Base-by-base conservation (phyloP, 164 flowering plant genomes). In the Nymphaea colorata region DNA sequence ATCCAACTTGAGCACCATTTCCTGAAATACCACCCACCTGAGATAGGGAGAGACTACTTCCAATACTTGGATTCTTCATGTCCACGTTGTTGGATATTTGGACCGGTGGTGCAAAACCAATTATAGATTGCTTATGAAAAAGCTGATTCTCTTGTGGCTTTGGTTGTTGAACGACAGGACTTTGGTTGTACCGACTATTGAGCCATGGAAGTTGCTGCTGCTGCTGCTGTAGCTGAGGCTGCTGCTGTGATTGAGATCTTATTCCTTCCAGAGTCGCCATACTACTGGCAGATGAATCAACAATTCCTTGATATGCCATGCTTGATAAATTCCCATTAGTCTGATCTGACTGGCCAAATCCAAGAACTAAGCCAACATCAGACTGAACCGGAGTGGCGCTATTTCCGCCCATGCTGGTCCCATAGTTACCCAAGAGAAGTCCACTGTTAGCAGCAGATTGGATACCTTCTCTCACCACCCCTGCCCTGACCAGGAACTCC, bases 401-500 rank as follows among this genome's bases (percentile, higher is more conserved):
- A 51, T 5, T 51, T 51, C 12, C 8, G 8, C 8, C 3, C 12
- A 15, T 3, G 57, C 14, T 51, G 57, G 12, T 51, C 57, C 57
- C 8, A 51, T 7, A 51, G 14, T 51, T 51, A 51, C 57, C 57
- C 8, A 2, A 10, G 14, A 51, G 57, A 51, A 51, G 8, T 51
- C 14, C 57, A 51, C 14, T 51, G 57, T 15, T 51, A 8, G 42
- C 72, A 45, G 55, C 67, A 12, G 61, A 10, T 61, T 71, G 77
- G 41, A 81, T 77, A 68, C 84, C 96, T 76, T 87, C 92, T 6
- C 80, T 80, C 18, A 81, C 94, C 2, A 83, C 89, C 14, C 89
- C 96, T 5, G 92, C 89, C 76, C 81, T 88, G 17, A 85, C 78
- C 79, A 92, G 69, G 68, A 83, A 92, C 77, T 87, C 96, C 84